Evolutionary conservation across 2,329 filamentous ascomycete species (phyloP), one percentile per base, ranked within the genome.

Genomic region (Dactylellina drechsleri): DNA sequence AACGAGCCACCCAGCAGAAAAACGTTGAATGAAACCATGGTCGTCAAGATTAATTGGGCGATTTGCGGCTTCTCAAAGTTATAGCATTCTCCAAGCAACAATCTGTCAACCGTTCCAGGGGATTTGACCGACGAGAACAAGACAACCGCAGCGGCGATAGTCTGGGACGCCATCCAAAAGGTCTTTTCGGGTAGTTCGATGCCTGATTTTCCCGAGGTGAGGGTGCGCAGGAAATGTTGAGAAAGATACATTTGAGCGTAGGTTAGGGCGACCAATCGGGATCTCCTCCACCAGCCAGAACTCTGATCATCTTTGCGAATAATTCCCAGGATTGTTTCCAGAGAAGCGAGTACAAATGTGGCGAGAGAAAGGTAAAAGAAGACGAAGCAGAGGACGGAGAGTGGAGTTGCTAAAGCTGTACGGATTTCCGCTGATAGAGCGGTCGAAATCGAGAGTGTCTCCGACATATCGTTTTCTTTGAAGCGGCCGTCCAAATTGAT

Each of bases 81-180:
- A 13, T 62, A 74, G 36, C 56, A 67, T 41, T 59, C 36, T 23
- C 62, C 70, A 5, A 74, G 36, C 18, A 74, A 61, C 13, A 74
- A 41, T 28, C 70, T 57, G 8, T 67, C 62, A 0, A 50, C 36
- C 0, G 62, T 57, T 1, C 28, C 57, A 15, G 45, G 61, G 0
- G 18, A 4, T 12, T 61, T 62, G 10, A 64, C 16, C 0, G 59
- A 20, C 1, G 70, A 74, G 8, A 67, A 66, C 28, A 74, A 26
- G 7, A 67, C 45, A 8, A 74, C 62, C 0, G 56, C 70, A 18
- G 62, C 52, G 15, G 62, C 62, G 23, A 74, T 66, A 1, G 62
- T 74, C 47, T 74, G 70, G 5, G 70, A 74, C 13, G 70, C 70
- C 70, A 74, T 74, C 70, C 70, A 74, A 16, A 74, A 74, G 26